Conservation (phyloP, 2,329 filamentous ascomycete species). For the Aureobasidium vineae region DNA sequence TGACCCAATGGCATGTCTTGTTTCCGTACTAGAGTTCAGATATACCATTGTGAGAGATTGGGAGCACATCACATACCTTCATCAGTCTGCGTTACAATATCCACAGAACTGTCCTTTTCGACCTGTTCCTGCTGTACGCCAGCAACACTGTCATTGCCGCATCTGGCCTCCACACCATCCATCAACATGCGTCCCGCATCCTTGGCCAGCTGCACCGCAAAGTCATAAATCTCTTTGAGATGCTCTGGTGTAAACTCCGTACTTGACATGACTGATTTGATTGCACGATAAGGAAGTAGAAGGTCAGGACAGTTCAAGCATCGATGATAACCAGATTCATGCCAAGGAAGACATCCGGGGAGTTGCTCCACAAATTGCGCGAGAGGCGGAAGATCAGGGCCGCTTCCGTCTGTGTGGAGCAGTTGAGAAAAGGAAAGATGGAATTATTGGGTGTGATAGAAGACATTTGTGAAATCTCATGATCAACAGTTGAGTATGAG, state of each 20-base stretch:
- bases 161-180: conserved; percentile 59
- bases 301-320: neutral
- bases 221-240: conserved; percentile 64
- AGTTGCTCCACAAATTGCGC: neutral
- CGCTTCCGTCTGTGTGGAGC: conserved; percentile 7
- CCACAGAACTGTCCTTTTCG: conserved; percentile 73
- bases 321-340: neutral
- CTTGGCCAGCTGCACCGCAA: conserved; percentile 68
- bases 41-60: neutral
- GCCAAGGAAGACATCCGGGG: conserved; percentile 13
- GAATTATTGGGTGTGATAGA: too few relatives aligned
- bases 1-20: neutral
- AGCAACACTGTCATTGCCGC: conserved; percentile 41
- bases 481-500: neutral
- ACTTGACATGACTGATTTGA: conserved; percentile 8
- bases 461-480: neutral
- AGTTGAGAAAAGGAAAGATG: neutral
- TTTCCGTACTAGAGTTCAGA: too few relatives aligned
- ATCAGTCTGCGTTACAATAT: conserved; percentile 75
- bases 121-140: conserved; percentile 39
- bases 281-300: neutral
- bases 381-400: conserved; percentile 2
- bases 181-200: conserved; percentile 67
- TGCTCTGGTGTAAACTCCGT: conserved; percentile 40
- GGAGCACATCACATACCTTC: conserved; percentile 52